These are phyloP conservation scores for Rubroboletus pulcherrimus DNA, from an alignment of 768 basidiomycete species.

Conservation along the genomic window DNA sequence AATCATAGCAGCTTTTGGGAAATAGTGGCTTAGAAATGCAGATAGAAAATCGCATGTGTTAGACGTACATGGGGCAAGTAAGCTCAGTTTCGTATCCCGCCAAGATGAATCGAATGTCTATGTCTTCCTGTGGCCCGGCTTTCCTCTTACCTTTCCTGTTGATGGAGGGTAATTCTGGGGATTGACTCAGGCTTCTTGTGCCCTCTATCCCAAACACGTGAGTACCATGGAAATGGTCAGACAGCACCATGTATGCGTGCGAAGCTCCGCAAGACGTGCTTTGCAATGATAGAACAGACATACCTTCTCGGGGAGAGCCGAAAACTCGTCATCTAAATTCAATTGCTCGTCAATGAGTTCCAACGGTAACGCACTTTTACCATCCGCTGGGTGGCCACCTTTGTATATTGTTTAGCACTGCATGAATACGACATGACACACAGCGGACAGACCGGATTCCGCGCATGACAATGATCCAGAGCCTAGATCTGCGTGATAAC, in stretches of 20 bases:
- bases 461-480: neutral
- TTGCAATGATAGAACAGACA: slow-evolving; percentile 4
- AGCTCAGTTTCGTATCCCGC: slow-evolving; percentile 60
- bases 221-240: neutral
- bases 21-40: neutral
- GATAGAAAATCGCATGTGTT: neutral
- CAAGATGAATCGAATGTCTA: slow-evolving; percentile 33
- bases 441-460: slow-evolving; percentile 6
- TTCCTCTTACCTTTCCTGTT: slow-evolving; percentile 46
- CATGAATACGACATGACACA: neutral
- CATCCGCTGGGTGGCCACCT: slow-evolving; percentile 4
- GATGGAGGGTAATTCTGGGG: slow-evolving; percentile 5
- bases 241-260: neutral
- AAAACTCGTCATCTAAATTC: neutral
- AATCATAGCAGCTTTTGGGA: slow-evolving; percentile 63
- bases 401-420: neutral
- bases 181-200: neutral
- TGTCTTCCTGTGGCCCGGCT: slow-evolving; percentile 21
- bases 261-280: neutral
- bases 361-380: slow-evolving; percentile 7
- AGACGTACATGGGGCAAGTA: slow-evolving; percentile 67
- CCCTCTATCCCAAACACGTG: slow-evolving; percentile 5
- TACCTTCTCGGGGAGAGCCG: slow-evolving; percentile 12
- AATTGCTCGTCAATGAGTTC: neutral
- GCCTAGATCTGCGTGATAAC: neutral